Conservation (phyloP, 2,329 filamentous ascomycete genomes). For the Thielaviopsis cerberus region DNA sequence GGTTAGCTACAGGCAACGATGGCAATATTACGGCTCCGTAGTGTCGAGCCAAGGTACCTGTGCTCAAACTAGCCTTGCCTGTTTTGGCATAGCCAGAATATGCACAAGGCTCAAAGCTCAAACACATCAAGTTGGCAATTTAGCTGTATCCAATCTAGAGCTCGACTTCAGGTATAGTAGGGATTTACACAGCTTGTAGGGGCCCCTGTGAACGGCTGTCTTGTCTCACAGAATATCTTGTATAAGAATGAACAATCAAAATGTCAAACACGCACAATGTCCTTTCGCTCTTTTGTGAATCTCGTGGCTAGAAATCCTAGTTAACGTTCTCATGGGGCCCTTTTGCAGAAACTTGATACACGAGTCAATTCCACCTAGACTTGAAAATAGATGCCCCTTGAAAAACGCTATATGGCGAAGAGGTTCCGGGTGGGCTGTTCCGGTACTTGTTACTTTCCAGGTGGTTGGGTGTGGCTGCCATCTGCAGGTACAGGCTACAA, state of each 20-base stretch:
- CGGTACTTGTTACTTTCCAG: neutral
- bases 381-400: neutral
- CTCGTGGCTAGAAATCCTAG: no score
- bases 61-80: neutral
- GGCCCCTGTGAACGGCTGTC: neutral
- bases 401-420: no score
- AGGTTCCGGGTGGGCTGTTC: neutral
- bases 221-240: no score
- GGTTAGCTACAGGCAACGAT: no score
- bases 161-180: neutral
- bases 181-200: neutral
- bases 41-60: neutral
- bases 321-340: neutral
- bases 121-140: neutral
- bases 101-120: neutral
- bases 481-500: neutral
- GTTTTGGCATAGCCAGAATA: neutral
- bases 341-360: neutral
- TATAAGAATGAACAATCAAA: neutral
- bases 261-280: neutral
- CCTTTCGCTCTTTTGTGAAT: no score
- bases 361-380: neutral
- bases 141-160: neutral
- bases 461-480: neutral
- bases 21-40: no score